A percentile compares a stretch with the other conserved stretches of the same genome.
These are phyloP conservation scores for Neofusicoccum umdonicola DNA, from an alignment of 2,329 filamentous ascomycete species.

Conservation along the genomic window DNA sequence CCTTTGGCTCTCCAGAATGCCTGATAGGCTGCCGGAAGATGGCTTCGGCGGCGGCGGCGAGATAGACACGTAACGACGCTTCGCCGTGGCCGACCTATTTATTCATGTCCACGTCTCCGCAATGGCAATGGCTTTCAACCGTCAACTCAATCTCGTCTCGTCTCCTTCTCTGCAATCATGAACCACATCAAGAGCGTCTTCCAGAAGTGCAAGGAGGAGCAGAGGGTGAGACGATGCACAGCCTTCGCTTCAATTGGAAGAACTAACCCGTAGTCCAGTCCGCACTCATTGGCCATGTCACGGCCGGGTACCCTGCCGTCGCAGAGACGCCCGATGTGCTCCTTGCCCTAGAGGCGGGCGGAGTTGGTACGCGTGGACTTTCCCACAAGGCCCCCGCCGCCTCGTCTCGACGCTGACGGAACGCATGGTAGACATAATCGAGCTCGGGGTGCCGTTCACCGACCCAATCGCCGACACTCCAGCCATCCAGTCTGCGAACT, in stretches of 20 bases:
- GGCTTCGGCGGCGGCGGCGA: background rate
- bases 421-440: too few species aligned
- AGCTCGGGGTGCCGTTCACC: too few species aligned
- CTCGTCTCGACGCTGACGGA: too few species aligned
- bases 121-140: too few species aligned
- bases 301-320: conserved; percentile 81
- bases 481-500: too few species aligned
- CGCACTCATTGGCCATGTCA: conserved; percentile 93
- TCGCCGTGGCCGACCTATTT: background rate
- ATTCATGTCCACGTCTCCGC: too few species aligned
- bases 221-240: background rate
- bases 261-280: conserved; percentile 29
- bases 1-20: background rate
- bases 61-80: too few species aligned
- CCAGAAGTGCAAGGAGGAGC: background rate
- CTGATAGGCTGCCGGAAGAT: background rate
- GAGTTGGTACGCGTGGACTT: too few species aligned
- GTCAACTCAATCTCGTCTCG: background rate
- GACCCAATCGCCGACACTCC: too few species aligned
- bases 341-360: too few species aligned
- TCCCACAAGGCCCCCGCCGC: too few species aligned
- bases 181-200: conserved; percentile 5
- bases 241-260: too few species aligned
- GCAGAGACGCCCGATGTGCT: conserved; percentile 64
- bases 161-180: background rate